These are phyloP conservation scores for Eimeria zaria DNA, from an alignment of 169 alveolate genomes.

Conservation along the genomic window DNA sequence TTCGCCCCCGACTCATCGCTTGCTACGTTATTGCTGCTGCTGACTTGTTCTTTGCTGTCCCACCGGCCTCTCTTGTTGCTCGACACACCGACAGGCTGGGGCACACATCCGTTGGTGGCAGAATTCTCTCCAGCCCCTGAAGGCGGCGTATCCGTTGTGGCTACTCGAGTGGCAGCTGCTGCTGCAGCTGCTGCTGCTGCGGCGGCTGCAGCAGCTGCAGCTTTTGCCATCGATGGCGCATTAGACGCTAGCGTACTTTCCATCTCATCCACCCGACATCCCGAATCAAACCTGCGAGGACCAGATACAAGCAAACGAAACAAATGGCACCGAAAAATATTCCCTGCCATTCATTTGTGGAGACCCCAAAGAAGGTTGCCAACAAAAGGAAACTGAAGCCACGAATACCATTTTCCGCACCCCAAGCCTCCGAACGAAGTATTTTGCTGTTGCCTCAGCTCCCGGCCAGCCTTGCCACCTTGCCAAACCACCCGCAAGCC, in stretches of 20 bases:
- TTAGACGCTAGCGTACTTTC: conserved; percentile 6
- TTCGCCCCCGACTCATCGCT: conserved; percentile 49
- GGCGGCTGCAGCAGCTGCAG: conserved; percentile 78
- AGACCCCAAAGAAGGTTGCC: neutral
- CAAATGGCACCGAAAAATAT: neutral
- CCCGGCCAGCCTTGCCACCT: conserved; percentile 73
- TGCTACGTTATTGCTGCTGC: conserved; percentile 7
- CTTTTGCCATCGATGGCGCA: conserved; percentile 57
- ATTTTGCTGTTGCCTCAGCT: conserved; percentile 69
- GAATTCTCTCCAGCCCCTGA: conserved; percentile 7
- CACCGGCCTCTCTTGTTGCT: conserved; percentile 79
- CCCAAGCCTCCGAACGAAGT: conserved; percentile 75
- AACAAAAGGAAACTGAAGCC: neutral
- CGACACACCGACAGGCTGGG: conserved; percentile 20
- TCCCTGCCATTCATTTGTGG: neutral
- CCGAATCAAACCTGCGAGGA: conserved; percentile 68
- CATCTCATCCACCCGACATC: conserved; percentile 25
- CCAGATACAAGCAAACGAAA: neutral
- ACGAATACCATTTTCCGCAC: neutral
- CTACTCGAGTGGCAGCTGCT: conserved; percentile 28
- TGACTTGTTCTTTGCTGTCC: conserved; percentile 66
- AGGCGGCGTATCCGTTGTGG: conserved; percentile 8
- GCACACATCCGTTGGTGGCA: neutral
- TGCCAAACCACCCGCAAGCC: conserved; percentile 72
- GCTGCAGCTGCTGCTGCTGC: conserved; percentile 59